A percentile compares a stretch with the other conserved stretches of the same genome.
Evolutionary conservation across 306 rosid genomes (phyloP).

Genomic region (Dalbergia cochinchinensis): DNA sequence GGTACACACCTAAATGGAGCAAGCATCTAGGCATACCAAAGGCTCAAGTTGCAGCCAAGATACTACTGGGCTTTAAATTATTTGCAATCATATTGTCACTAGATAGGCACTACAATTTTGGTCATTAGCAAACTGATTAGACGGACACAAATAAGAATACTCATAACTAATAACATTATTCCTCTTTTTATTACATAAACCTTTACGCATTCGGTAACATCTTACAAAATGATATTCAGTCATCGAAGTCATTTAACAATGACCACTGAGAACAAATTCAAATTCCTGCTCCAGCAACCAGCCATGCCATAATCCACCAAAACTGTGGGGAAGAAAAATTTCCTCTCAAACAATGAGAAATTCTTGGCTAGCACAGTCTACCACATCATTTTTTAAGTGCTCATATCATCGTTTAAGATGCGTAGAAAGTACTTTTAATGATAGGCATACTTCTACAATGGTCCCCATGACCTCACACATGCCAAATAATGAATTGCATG

Average conservation of each 20-base stretch:
- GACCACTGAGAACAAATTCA: not conserved
- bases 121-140: not conserved
- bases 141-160: not conserved
- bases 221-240: not conserved
- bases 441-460: not conserved
- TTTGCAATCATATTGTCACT: not conserved
- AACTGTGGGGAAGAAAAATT: not conserved
- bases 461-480: not conserved
- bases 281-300: not conserved
- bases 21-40: not conserved
- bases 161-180: slow-evolving; percentile 4
- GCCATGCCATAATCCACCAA: slow-evolving; percentile 17
- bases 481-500: not conserved
- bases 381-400: not conserved
- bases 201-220: slow-evolving; percentile 20
- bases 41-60: not conserved
- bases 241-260: slow-evolving; percentile 19
- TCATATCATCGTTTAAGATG: not conserved
- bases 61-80: not conserved
- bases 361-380: not conserved
- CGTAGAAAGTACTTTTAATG: not conserved
- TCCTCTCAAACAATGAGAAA: not conserved
- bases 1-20: not conserved
- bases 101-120: not conserved
- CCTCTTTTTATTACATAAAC: slow-evolving; percentile 2